Base-by-base conservation (phyloP, 441 rosid genomes). In the Syzygium malaccense region DNA sequence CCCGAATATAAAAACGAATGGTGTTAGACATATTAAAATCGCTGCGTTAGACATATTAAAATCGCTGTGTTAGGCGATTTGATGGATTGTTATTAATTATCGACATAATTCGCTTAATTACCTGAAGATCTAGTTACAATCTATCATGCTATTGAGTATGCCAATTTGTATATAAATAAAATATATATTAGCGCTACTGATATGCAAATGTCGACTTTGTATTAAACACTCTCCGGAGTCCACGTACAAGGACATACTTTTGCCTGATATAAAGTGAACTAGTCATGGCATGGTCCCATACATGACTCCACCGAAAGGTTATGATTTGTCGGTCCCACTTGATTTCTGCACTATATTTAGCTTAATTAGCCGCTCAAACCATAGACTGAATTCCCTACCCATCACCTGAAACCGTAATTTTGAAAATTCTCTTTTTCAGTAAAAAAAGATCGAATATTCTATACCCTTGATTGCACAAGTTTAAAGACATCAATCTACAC, bases 391-490 rank as follows among this genome's bases (percentile, higher is more conserved):
- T n/a, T n/a, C n/a, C n/a, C n/a, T n/a, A n/a, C 23, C 49, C 15
- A 20, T 19, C 14, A 33, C 25, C 2, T 0, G 11, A 66, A 66
- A 66, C 5, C 0, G 7, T n/a, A 15, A 8, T 2, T 56, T 71
- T 71, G 49, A 33, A 71, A 71, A 37, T 19, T 71, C 11, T 71
- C 8, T 33, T 33, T 71, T 71, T 18, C 1, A 33, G 7, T 33
- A 33, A 20, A 58, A 3, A 66, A 68, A 33, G 15, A 71, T 33
- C 4, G 8, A 71, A 68, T 32, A 32, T 68, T 33, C 3, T 68
- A 32, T 9, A 19, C 45, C 45, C 79, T 19, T 33, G 48, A 68
- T 33, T 33, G 4, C 0, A 33, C 79, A 33, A 68, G 48, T 68
- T 68, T 1, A 19, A 68, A 33, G 26, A 68, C 6, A 8, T 66